Conservation (phyloP, 352 stramenopile genomes). For the Globisporangium acanthophoron region DNA sequence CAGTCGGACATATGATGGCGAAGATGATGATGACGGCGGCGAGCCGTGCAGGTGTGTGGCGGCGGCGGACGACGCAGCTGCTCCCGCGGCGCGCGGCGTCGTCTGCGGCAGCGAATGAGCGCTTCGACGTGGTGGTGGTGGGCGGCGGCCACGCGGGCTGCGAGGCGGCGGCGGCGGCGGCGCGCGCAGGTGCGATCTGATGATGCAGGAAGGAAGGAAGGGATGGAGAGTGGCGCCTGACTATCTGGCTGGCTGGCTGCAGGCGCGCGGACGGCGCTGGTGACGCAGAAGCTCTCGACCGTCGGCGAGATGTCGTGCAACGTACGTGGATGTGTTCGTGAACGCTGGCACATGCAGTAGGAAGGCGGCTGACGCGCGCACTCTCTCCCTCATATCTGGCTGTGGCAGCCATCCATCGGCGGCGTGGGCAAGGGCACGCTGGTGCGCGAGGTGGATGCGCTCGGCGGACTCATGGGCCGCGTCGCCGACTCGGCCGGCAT, state of each 20-base stretch:
- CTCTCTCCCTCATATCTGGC: conserved; percentile 4
- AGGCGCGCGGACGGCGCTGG: conserved; percentile 92
- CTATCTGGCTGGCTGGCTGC: neutral
- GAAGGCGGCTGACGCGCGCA: neutral
- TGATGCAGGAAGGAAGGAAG: no score
- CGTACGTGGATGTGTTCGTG: conserved; percentile 28
- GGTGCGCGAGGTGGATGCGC: conserved; percentile 96
- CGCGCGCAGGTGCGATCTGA: conserved; percentile 64
- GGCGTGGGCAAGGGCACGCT: conserved; percentile 98
- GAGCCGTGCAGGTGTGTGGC: no score
- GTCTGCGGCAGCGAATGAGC: neutral
- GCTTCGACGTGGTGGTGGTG: conserved; percentile 56
- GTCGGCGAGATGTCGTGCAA: conserved; percentile 99
- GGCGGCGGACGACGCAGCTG: neutral
- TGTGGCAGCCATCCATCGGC: conserved; percentile 90
- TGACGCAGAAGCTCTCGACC: conserved; percentile 94
- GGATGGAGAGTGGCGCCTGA: neutral
- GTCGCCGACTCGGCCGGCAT: conserved; percentile 95
- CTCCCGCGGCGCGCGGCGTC: neutral
- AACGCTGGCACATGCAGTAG: no score
- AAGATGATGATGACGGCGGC: neutral
- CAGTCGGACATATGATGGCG: neutral
- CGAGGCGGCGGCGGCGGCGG: conserved; percentile 47
- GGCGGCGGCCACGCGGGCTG: conserved; percentile 56
- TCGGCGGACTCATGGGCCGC: conserved; percentile 97